Percentiles rank a stretch among this genome's conserved stretches.
Evolutionary conservation across 805 yeast genomes (phyloP).

Genomic region (Lipomyces orientalis): DNA sequence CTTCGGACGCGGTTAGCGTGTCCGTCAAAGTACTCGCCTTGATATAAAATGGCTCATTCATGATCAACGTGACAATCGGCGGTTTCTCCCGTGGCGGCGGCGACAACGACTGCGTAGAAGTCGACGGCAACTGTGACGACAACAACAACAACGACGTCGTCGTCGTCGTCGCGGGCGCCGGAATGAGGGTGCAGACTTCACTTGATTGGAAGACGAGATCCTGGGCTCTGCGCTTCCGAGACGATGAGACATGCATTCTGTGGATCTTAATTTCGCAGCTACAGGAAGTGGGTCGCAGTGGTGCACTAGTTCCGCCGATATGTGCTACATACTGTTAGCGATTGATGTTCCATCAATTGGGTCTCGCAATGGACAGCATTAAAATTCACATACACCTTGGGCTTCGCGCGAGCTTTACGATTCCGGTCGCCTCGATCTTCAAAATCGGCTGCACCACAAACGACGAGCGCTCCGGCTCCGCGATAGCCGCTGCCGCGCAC

Average conservation of each 20-base stretch:
- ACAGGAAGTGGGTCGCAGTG: conserved; percentile 21
- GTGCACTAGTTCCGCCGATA: conserved; percentile 7
- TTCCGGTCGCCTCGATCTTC: conserved; percentile 27
- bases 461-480: conserved; percentile 12
- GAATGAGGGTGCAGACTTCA: conserved; percentile 26
- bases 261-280: conserved; percentile 29
- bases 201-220: conserved; percentile 26
- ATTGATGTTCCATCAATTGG: neutral
- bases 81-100: conserved; percentile 5
- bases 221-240: conserved; percentile 9
- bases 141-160: no score
- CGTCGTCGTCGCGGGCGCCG: neutral
- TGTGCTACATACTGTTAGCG: conserved; percentile 13
- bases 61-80: conserved; percentile 12
- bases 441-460: conserved; percentile 24
- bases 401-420: conserved; percentile 25
- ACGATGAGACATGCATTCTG: neutral
- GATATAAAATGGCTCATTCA: conserved; percentile 35
- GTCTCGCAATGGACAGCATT: neutral
- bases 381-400: conserved; percentile 20
- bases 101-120: neutral
- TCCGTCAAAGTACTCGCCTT: conserved; percentile 30
- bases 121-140: neutral
- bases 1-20: conserved; percentile 7
- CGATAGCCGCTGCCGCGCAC: conserved; percentile 8